Evolutionary conservation across 306 rosid genomes (phyloP).

Genomic region (Styphnolobium japonicum): DNA sequence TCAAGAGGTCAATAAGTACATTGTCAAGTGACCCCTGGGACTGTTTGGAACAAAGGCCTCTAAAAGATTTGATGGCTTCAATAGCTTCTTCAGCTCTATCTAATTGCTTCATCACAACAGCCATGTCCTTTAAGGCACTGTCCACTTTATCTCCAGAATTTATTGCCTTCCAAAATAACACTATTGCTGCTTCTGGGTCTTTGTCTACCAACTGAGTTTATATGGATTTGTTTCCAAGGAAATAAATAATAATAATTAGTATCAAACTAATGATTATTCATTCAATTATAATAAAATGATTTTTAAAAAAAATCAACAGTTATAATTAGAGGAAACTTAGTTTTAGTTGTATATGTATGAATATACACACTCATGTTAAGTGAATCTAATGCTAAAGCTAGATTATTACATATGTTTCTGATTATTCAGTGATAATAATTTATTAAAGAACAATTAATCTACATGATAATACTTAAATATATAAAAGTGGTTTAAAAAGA

Average conservation of each 20-base stretch:
- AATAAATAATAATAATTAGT: neutral
- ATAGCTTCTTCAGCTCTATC: constrained; percentile 89
- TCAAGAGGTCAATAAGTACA: constrained; percentile 82
- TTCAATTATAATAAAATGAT: neutral
- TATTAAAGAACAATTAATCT: neutral
- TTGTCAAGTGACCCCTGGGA: constrained; percentile 92
- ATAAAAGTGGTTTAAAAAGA: neutral
- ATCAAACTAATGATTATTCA: neutral
- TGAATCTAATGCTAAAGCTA: neutral
- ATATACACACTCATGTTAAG: neutral
- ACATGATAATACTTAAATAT: neutral
- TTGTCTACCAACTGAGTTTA: constrained; percentile 62
- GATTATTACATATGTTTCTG: neutral
- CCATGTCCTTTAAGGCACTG: constrained; percentile 94
- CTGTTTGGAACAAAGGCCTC: constrained; percentile 64
- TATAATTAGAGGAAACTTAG: neutral
- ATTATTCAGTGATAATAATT: neutral
- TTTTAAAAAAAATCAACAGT: neutral
- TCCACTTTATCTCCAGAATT: constrained; percentile 84
- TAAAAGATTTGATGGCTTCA: constrained; percentile 78
- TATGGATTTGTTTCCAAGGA: neutral
- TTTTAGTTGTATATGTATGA: neutral
- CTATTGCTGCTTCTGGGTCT: constrained; percentile 81
- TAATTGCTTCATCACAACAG: constrained; percentile 86
- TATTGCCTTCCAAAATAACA: constrained; percentile 80